phyloP scores from a whole-genome alignment of 805 yeast genomes.

The Saccharomycopsis babjevae region DNA sequence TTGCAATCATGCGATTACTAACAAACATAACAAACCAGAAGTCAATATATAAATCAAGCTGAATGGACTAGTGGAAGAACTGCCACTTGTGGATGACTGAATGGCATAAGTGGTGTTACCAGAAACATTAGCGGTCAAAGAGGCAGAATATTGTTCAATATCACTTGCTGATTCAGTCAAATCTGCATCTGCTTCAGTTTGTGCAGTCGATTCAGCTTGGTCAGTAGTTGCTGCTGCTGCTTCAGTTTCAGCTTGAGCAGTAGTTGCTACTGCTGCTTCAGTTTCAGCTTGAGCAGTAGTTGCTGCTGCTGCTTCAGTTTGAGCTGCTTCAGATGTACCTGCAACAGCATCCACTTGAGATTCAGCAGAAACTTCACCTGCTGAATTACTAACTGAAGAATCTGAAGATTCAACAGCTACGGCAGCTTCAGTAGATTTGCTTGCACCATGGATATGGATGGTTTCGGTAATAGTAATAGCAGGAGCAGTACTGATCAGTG shows the following conservation, averaged over 20 bases:
- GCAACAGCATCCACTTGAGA: slow-evolving; percentile 19
- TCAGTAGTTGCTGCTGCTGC: too few species aligned
- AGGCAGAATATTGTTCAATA: background rate
- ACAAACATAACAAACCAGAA: background rate
- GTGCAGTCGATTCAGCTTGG: background rate
- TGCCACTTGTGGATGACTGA: background rate
- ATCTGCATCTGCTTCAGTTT: background rate
- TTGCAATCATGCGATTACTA: background rate
- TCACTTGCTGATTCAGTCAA: background rate
- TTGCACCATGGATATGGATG: background rate
- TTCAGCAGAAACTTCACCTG: slow-evolving; percentile 21
- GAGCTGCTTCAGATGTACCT: slow-evolving; percentile 16
- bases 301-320: background rate
- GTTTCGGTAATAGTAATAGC: slow-evolving; percentile 1
- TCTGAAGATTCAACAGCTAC: slow-evolving; percentile 11
- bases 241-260: slow-evolving; percentile 9
- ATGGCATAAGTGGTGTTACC: background rate
- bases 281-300: slow-evolving; percentile 5
- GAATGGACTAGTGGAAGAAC: background rate
- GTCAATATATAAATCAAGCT: background rate
- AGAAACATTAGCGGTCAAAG: background rate
- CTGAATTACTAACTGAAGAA: slow-evolving; percentile 19
- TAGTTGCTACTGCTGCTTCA: slow-evolving; percentile 13
- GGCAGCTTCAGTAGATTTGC: slow-evolving; percentile 13
- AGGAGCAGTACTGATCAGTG: slow-evolving; percentile 2